These are phyloP conservation scores for Kazachstania kunashirensis DNA, from an alignment of 805 yeast species.

Conservation along the genomic window DNA sequence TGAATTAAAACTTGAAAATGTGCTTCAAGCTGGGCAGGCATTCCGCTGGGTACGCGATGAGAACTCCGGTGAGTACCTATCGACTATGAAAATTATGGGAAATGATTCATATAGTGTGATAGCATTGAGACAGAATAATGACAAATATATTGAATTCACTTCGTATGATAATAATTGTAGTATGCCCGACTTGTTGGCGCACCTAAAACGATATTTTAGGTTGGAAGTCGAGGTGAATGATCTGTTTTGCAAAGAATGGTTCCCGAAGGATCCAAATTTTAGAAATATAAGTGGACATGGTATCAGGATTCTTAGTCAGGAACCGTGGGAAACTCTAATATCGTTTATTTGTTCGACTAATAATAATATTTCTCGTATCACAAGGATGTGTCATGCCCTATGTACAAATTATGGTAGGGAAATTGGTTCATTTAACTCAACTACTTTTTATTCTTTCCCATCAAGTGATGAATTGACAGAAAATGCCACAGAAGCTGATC, in stretches of 20 bases:
- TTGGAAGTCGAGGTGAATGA: conserved; percentile 43
- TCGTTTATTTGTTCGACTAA: conserved; percentile 94
- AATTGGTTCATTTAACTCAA: conserved; percentile 44
- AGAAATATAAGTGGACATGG: conserved; percentile 40
- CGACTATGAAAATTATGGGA: conserved; percentile 20
- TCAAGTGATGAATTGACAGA: conserved; percentile 41
- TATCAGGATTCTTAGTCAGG: conserved; percentile 78
- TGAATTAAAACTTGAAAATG: conserved; percentile 41
- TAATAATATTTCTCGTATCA: conserved; percentile 86
- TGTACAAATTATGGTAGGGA: conserved; percentile 61
- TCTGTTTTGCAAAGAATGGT: conserved; percentile 53
- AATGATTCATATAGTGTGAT: conserved; percentile 44
- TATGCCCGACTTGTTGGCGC: conserved; percentile 30
- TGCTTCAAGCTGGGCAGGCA: conserved; percentile 29
- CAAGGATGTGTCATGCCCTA: conserved; percentile 80
- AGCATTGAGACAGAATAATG: conserved; percentile 52
- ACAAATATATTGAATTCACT: conserved; percentile 44
- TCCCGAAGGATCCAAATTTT: conserved; percentile 42
- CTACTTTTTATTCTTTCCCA: conserved; percentile 67
- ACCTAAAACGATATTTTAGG: conserved; percentile 63
- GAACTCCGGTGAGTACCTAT: conserved; percentile 13
- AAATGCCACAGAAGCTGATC: conserved; percentile 35
- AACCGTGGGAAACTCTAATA: conserved; percentile 91
- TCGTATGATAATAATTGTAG: conserved; percentile 28
- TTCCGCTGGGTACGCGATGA: conserved; percentile 27